Base-by-base conservation (phyloP, 2,329 filamentous ascomycete genomes). In the Pseudogymnoascus verrucosus region DNA sequence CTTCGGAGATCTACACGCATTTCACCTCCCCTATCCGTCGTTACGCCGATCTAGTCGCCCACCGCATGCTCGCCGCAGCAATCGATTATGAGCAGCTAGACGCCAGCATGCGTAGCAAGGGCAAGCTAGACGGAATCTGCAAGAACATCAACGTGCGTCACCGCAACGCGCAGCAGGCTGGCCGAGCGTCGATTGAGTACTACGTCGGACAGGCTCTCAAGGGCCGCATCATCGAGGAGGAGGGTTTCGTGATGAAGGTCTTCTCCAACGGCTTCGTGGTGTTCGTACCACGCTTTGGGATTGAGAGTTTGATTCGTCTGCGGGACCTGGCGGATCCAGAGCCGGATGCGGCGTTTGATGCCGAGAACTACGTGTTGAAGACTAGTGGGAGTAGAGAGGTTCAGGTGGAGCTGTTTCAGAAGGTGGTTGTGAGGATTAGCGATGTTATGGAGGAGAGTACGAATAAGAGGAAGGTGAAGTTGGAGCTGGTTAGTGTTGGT, bases 101-200 rank as follows among this genome's bases (percentile, higher is more conserved):
- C 73, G 83, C 91, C 6, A 88, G 87, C 57, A 84, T 96, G 64
- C 89, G 91, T 72, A 91, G 89, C 69, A 89, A 91, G 67, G 86
- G 87, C 68, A 91, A 92, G 69, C 87, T 99, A 63, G 93, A 98
- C 76, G 90, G 87, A 64, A 91, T 99, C 23, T 98, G 95, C 83
- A 93, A 92, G 76, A 99, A 99, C 78, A 97, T 99, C 83, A 99
- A 99, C 76, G 88, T 95, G 64, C 88, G 95, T 6, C 95, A 99
- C 76, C 91, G 95, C 72, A 99, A 99, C 76, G 95, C 95, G 34
- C 95, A 99, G 77, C 89, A 96, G 77, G 95, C 95, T 2, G 93
- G 93, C 37, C 87, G 95, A 65, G 93, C 95, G 26, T 95, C 89
- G 69, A 93, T 99, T 67, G 93, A 96, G 70, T 99, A 98, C 79